A percentile compares a stretch with the other conserved stretches of the same genome.
phyloP scores from a whole-genome alignment of 176 grass and related monocot genomes.

The Coix lacrymajobi region DNA sequence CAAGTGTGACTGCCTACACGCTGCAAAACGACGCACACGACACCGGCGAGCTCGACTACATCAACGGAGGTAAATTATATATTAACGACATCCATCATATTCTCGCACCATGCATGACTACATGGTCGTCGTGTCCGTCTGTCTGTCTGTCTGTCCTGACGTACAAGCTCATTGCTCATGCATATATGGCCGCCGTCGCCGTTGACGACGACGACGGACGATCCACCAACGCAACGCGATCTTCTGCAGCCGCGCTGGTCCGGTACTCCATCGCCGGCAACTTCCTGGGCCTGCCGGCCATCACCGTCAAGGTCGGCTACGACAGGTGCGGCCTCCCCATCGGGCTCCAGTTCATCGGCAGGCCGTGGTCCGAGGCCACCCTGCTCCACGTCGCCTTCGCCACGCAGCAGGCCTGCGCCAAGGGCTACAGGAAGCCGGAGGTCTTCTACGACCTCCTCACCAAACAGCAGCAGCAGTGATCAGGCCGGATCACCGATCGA shows the following conservation, averaged over 20 bases:
- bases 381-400: conserved; percentile 84
- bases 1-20: conserved; percentile 82
- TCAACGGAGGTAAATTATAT: conserved; percentile 99
- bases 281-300: conserved; percentile 92
- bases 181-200: neutral
- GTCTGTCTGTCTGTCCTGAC: too few relatives aligned
- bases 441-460: conserved; percentile 90
- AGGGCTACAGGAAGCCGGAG: conserved; percentile 52
- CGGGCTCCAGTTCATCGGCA: conserved; percentile 93
- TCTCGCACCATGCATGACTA: too few relatives aligned
- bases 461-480: neutral
- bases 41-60: conserved; percentile 95
- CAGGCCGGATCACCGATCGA: too few relatives aligned
- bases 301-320: conserved; percentile 82
- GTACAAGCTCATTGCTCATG: too few relatives aligned
- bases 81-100: too few relatives aligned
- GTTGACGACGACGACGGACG: neutral
- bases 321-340: conserved; percentile 80
- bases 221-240: neutral
- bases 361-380: conserved; percentile 90
- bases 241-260: conserved; percentile 64
- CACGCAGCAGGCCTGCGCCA: conserved; percentile 60
- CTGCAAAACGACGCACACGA: conserved; percentile 64
- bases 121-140: too few relatives aligned
- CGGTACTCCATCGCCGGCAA: conserved; percentile 96